These are phyloP conservation scores for Dipodascopsis tothii DNA, from an alignment of 805 yeast species.

Conservation along the genomic window DNA sequence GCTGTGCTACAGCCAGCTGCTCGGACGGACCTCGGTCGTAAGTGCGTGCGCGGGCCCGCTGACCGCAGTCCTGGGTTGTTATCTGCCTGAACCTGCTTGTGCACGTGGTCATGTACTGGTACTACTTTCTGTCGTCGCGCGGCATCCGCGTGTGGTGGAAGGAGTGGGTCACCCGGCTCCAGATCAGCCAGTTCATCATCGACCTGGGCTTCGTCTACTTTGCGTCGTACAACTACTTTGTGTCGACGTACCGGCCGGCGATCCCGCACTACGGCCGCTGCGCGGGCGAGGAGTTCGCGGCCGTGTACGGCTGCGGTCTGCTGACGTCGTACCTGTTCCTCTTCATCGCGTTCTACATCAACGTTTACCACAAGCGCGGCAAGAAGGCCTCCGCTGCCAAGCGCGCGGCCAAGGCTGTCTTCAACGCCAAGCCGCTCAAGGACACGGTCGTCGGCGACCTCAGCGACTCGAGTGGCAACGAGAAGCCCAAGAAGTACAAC, in stretches of 20 bases:
- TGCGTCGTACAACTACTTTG: constrained; percentile 87
- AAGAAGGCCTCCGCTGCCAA: constrained; percentile 21
- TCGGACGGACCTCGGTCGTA: constrained; percentile 73
- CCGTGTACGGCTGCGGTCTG: constrained; percentile 81
- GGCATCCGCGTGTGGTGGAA: constrained; percentile 99
- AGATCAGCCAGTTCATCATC: constrained; percentile 83
- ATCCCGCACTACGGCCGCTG: constrained; percentile 81
- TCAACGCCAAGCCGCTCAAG: no score
- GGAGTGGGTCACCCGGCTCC: constrained; percentile 96
- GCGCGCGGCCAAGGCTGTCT: constrained; percentile 7
- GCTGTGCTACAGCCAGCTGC: constrained; percentile 84
- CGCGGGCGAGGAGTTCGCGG: constrained; percentile 88
- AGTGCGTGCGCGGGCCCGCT: background rate
- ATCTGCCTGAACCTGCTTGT: constrained; percentile 82
- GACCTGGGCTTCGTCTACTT: constrained; percentile 88
- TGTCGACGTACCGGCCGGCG: constrained; percentile 53
- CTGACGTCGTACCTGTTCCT: constrained; percentile 80
- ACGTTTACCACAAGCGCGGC: constrained; percentile 54
- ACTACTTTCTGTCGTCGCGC: constrained; percentile 85
- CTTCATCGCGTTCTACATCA: constrained; percentile 87
- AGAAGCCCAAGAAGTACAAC: no score
- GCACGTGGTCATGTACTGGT: constrained; percentile 96
- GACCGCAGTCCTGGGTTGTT: constrained; percentile 70
- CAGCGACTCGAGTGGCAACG: no score
- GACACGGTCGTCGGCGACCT: no score